phyloP scores from a whole-genome alignment of 2,329 filamentous ascomycete species.

The Cordyceps javanica region DNA sequence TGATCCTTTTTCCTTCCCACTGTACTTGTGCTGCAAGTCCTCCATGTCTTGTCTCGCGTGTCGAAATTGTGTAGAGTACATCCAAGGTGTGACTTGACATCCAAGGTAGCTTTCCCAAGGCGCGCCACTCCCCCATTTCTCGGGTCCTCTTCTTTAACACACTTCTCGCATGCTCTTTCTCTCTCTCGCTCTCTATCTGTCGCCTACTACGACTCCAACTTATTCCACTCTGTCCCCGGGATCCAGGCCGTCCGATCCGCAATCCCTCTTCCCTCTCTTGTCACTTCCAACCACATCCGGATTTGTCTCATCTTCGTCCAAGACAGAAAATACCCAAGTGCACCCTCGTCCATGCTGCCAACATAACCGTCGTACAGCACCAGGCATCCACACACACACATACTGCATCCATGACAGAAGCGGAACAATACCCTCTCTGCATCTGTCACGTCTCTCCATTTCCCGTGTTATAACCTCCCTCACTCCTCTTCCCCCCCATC shows the following conservation, averaged over 20 bases:
- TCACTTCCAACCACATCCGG: neutral
- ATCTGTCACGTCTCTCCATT: neutral
- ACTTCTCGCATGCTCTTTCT: neutral
- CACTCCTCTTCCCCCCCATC: neutral
- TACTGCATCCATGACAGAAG: neutral
- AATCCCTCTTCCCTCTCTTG: neutral
- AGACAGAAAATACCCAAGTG: no score
- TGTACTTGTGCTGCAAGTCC: no score
- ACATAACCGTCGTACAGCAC: neutral
- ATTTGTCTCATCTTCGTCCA: neutral
- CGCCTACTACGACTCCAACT: neutral
- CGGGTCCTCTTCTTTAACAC: no score
- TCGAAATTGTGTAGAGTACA: no score
- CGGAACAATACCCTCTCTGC: neutral
- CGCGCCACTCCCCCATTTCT: no score
- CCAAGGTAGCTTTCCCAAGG: no score
- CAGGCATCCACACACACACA: neutral
- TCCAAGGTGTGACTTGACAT: no score
- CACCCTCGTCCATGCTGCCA: neutral
- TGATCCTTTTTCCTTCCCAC: no score
- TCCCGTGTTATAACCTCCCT: neutral
- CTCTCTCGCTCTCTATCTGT: neutral
- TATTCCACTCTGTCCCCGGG: no score
- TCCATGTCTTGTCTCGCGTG: no score
- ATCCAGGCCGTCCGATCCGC: neutral